Evolutionary conservation across 352 stramenopile species (phyloP).

Genomic region (Phytophthora idaei): DNA sequence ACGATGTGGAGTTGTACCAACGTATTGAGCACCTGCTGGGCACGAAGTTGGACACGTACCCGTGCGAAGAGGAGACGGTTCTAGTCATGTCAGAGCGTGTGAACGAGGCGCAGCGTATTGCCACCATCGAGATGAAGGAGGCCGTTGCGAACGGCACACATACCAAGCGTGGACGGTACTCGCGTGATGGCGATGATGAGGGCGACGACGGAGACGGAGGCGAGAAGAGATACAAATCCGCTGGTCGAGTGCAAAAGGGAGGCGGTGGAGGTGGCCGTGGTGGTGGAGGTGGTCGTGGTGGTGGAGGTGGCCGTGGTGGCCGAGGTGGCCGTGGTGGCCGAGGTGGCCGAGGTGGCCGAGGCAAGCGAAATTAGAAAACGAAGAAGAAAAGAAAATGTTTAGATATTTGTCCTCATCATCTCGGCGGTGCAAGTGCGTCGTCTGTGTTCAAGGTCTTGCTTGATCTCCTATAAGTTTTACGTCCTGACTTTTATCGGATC

Average conservation of each 20-base stretch:
- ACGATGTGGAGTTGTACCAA: slow-evolving; percentile 99
- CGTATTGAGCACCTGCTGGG: slow-evolving; percentile 93
- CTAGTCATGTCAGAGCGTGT: slow-evolving; percentile 97
- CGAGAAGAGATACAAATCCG: slow-evolving; percentile 83
- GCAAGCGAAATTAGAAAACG: slow-evolving; percentile 46
- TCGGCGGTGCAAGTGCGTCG: slow-evolving; percentile 7
- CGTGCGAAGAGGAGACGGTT: slow-evolving; percentile 95
- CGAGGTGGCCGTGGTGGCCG: slow-evolving; percentile 33
- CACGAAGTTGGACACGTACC: slow-evolving; percentile 81
- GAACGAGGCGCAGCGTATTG: slow-evolving; percentile 97
- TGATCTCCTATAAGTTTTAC: slow-evolving; percentile 1
- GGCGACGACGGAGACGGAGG: slow-evolving; percentile 44
- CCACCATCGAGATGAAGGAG: slow-evolving; percentile 91
- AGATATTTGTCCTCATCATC: slow-evolving; percentile 33
- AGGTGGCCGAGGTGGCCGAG: slow-evolving; percentile 15
- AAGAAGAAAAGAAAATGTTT: slow-evolving; percentile 37
- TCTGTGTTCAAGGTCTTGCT: slow-evolving; percentile 9
- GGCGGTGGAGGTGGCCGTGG: slow-evolving; percentile 36
- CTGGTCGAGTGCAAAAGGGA: slow-evolving; percentile 57
- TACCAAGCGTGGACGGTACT: slow-evolving; percentile 65
- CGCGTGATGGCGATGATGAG: slow-evolving; percentile 54
- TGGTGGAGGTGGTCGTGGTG: slow-evolving; percentile 21
- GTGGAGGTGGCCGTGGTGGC: slow-evolving; percentile 28
- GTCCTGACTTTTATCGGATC: slow-evolving; percentile 52
- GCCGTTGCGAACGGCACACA: slow-evolving; percentile 57